phyloP scores from a whole-genome alignment of 2,329 filamentous ascomycete species.

The Aspergillus arachidicola region DNA sequence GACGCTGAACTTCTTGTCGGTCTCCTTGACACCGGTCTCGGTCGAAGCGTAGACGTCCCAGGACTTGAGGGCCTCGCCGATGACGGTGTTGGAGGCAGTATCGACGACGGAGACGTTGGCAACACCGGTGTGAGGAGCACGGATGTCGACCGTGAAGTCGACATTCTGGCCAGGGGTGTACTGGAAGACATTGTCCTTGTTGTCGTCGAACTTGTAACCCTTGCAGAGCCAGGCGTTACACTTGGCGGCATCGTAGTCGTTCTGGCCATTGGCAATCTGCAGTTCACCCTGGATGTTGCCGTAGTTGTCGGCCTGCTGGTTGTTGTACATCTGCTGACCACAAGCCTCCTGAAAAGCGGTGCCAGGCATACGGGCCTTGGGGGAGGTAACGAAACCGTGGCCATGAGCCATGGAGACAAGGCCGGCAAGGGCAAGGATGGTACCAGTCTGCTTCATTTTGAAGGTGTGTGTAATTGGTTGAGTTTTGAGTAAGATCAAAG shows the following conservation, averaged over 20 bases:
- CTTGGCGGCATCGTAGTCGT: constrained; percentile 50
- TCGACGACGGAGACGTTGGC: constrained; percentile 56
- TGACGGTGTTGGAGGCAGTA: constrained; percentile 44
- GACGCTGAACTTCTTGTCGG: constrained; percentile 34
- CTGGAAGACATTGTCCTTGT: constrained; percentile 54
- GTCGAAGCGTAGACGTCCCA: constrained; percentile 36
- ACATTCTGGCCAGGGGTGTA: constrained; percentile 53
- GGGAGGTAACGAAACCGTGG: constrained; percentile 57
- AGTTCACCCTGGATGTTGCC: constrained; percentile 61
- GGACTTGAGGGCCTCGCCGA: constrained; percentile 37
- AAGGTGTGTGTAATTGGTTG: constrained; percentile 3
- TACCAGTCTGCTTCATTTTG: constrained; percentile 48
- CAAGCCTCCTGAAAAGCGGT: constrained; percentile 55
- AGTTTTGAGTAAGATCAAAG: constrained; percentile 13
- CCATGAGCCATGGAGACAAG: constrained; percentile 52
- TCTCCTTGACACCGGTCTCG: constrained; percentile 27
- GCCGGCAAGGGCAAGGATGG: constrained; percentile 47
- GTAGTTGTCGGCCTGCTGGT: constrained; percentile 56
- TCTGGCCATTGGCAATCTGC: constrained; percentile 51
- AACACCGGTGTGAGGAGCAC: constrained; percentile 51
- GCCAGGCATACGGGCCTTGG: constrained; percentile 54
- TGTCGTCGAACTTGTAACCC: constrained; percentile 60
- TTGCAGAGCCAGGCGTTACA: constrained; percentile 62
- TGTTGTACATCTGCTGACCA: constrained; percentile 57
- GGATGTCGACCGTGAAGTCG: constrained; percentile 47